Conservation (phyloP, 73 alveolate species). For the Breviolum minutum region DNA sequence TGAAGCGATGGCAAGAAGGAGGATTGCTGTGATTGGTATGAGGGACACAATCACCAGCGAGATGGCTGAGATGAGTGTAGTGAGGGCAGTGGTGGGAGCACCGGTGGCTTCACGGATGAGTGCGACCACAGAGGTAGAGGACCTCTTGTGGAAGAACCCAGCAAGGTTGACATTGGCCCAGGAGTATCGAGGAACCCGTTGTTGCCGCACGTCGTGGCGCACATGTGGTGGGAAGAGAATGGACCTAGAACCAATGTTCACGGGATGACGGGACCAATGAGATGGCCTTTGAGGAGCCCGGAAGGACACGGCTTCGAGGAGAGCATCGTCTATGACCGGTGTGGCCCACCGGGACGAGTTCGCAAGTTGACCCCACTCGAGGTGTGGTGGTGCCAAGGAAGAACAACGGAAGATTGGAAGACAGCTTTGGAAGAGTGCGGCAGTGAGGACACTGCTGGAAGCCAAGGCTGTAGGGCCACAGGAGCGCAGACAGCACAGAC, state of each 20-base stretch:
- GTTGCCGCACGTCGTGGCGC: background rate
- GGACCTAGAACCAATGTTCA: background rate
- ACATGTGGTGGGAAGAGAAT: background rate
- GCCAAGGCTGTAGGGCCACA: background rate
- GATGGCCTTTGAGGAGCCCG: background rate
- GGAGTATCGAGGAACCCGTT: background rate
- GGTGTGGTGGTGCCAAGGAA: background rate
- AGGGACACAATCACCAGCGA: background rate
- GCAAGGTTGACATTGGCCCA: background rate
- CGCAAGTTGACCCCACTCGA: background rate
- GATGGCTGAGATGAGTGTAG: background rate
- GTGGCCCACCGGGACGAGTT: background rate
- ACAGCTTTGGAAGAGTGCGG: background rate
- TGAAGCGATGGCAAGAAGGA: background rate
- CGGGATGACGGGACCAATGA: background rate
- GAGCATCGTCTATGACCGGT: background rate
- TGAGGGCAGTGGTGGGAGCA: background rate
- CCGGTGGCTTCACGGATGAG: background rate
- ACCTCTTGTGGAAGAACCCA: background rate
- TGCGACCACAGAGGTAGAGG: background rate
- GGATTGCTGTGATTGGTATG: background rate
- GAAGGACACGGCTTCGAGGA: background rate
- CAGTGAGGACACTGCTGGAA: background rate
- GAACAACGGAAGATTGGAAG: background rate
- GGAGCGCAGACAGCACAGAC: background rate